Base-by-base conservation (phyloP, 164 flowering plant species). In the Stephania japonica region DNA sequence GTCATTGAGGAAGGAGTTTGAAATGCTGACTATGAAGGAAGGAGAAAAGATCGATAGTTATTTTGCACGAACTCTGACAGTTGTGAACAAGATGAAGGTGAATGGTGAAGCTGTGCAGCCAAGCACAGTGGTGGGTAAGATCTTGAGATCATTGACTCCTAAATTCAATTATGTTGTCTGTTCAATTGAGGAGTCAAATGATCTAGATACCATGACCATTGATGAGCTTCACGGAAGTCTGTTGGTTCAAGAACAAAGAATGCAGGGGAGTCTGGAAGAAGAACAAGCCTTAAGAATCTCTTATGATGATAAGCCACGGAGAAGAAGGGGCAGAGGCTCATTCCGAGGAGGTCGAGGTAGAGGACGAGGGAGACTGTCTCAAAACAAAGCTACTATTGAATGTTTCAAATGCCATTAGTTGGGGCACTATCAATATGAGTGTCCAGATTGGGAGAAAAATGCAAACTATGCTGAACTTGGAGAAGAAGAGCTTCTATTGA, bases 401-500 rank as follows among this genome's bases (percentile, higher is more conserved):
- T 53, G 61, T 14, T 18, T 14, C 19, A 53, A 18, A 1, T 53
- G n/a, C 19, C 61, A 53, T 6, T 14, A 53, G 21, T 21, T 53
- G 2, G 5, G 61, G 5, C 61, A 53, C 19, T 53, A 14, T 53
- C 10, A 4, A 53, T 53, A 21, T 19, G 61, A 53, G 19, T 18
- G 61, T 53, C 21, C 61, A 53, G 19, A 21, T 21, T 14, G 1
- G 18, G 61, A 53, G 18, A 53, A 4, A 14, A 21, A 53, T 5
- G 19, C 61, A 10, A 53, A 53, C 21, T 53, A 53, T 53, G 19
- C 21, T 2, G 61, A 53, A 21, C n/a, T 69, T 21, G 47, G 61
- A 13, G 23, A 44, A 5, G 71, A 41, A 7, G 70, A 73, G 23
- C 13, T 73, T 13, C 75, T 25, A 66, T 69, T 65, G 10, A 73